phyloP scores from a whole-genome alignment of 108 stramenopile species.

The Skeletonema marinoi region DNA sequence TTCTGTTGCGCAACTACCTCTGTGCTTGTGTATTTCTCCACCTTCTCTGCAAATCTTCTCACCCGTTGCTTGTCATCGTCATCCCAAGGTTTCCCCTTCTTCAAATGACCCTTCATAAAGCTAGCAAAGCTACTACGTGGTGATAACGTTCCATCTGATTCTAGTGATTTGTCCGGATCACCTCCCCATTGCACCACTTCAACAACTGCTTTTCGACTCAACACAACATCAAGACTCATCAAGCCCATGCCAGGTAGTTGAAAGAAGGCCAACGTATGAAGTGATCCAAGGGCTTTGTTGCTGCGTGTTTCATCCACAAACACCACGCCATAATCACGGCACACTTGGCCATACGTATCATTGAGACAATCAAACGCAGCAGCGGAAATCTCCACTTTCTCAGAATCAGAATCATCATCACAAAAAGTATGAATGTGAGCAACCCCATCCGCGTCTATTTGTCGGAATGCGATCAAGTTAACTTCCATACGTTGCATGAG shows the following conservation, averaged over 20 bases:
- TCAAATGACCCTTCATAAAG: constrained; percentile 17
- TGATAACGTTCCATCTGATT: constrained; percentile 20
- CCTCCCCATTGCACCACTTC: constrained; percentile 38
- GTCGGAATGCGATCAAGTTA: constrained; percentile 29
- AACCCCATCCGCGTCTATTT: not conserved
- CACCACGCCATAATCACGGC: constrained; percentile 25
- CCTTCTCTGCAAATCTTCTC: constrained; percentile 6
- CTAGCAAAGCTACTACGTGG: constrained; percentile 27
- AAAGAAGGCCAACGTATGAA: constrained; percentile 41
- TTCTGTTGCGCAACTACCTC: not conserved
- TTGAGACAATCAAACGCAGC: constrained; percentile 20
- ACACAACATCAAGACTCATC: constrained; percentile 10
- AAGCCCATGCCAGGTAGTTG: constrained; percentile 1
- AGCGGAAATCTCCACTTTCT: not conserved
- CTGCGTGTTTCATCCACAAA: constrained; percentile 14
- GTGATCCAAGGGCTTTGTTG: constrained; percentile 1
- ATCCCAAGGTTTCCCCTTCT: constrained; percentile 27
- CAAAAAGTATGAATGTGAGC: constrained; percentile 9
- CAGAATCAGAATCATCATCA: not conserved
- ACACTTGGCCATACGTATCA: constrained; percentile 27
- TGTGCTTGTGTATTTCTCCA: constrained; percentile 18
- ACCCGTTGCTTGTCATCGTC: constrained; percentile 11
- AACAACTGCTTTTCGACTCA: constrained; percentile 26
- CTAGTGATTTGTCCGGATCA: constrained; percentile 30
- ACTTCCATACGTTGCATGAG: constrained; percentile 17